Base-by-base conservation (phyloP, 2,329 filamentous ascomycete genomes). In the Aureobasidium pullulans region DNA sequence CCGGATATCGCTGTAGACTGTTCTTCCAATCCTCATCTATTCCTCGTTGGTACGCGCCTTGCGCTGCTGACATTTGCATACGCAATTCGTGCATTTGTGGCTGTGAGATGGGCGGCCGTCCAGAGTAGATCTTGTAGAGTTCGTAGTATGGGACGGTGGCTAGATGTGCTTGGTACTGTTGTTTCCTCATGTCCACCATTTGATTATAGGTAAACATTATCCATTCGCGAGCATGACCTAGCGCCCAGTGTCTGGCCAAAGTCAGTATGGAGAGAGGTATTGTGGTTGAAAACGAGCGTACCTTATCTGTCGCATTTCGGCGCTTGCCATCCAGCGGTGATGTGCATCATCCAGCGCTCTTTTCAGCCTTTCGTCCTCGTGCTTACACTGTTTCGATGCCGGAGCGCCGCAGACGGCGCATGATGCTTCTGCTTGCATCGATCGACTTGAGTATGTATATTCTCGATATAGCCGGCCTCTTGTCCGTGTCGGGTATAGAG, bases 21-120 rank as follows among this genome's bases (percentile, higher is more conserved):
- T 82, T 79, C 66, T 86, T 82, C 88, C 88, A 93, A 74, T 91
- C 88, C 62, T 88, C 85, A 66, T 91, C 87, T 66, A 91, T 87
- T 62, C 87, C 87, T 52, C 83, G 81, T 73, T 90, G 89, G 62
- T 90, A 78, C 50, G 81, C 79, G 15, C 79, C 78, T 67, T 90
- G 82, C 28, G 86, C 87, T 6, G 49, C 37, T 23, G 42, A 32
- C 47, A 60, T 60, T 29, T 60, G 57, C 48, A 47, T 23, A 28
- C 46, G 57, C n/a, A 53, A 19, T 60, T 82, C 79, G 40, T 80
- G 76, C 56, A 90, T 81, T 68, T 90, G 76, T 23, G 66, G 65
- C 8, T 72, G 72, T 37, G 74, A 71, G 13, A 79, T 70, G 1
- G 76, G 76, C 9, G 76, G 76, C 37, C 73, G 67, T 42, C 76